Evolutionary conservation across 2,329 filamentous ascomycete species (phyloP), one percentile per base, ranked within the genome.

Genomic region (Stemphylium vesicarium): DNA sequence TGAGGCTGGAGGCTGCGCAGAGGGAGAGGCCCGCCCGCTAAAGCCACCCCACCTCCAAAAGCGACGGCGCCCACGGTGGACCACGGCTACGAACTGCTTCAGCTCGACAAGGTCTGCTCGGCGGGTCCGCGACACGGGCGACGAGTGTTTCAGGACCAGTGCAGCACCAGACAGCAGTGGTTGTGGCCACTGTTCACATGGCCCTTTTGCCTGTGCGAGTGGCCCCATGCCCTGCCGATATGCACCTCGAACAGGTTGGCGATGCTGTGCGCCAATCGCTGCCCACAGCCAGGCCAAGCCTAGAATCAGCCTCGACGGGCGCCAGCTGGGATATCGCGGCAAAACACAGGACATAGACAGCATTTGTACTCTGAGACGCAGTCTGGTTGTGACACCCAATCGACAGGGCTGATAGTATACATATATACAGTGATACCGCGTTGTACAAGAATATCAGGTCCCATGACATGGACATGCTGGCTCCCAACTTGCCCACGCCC

Each of bases 101-200:
- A 60, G 33, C 40, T 53, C 41, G 56, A 59, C 43, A 47, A 50
- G 55, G 51, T 48, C 41, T 36, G 45, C 24, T 54, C 38, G 50
- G 35, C 38, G 39, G 45, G 57, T 50, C 50, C 49, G 49, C 44
- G 56, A 53, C 41, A 45, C 38, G 12, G 57, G 58, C 46, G 58
- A 59, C 13, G 31, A 33, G 43, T 49, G 71, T 75, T 73, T 73
- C 70, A 75, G 53, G 57, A 50, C 41, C 39, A 44, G 50, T 55
- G 59, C 62, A 56, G 59, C 58, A 40, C 45, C 49, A 44, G 51
- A 57, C 52, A 62, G 52, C 47, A 67, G 62, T 66, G 69, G 65
- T 46, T 64, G 71, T 72, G 69, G 70, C 72, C 64, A 65, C 39
- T 56, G 64, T 53, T 62, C 63, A 62, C 63, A 65, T 64, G 65